phyloP scores from a whole-genome alignment of 495 filamentous ascomycete species.

The Trichoderma erinaceum region DNA sequence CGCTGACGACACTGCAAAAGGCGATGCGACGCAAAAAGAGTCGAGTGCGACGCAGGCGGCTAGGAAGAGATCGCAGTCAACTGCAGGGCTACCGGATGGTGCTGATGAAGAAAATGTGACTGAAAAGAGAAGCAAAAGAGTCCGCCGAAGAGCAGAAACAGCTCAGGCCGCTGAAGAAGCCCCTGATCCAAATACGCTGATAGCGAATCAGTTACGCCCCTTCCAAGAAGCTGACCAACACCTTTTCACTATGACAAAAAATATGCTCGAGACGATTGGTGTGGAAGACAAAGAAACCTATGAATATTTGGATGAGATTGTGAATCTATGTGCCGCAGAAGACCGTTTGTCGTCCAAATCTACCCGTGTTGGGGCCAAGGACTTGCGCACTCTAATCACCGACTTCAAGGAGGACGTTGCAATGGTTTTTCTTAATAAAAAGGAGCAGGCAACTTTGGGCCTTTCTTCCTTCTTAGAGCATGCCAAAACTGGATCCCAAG shows the following conservation, averaged over 20 bases:
- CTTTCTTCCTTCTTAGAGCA: conserved; percentile 75
- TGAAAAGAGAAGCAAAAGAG: conserved; percentile 74
- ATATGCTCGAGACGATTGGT: conserved; percentile 60
- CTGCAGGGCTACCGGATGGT: conserved; percentile 51
- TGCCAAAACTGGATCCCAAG: conserved; percentile 56
- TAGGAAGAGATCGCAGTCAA: conserved; percentile 51
- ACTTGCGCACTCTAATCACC: conserved; percentile 36
- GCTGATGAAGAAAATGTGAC: conserved; percentile 53
- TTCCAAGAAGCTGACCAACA: conserved; percentile 67
- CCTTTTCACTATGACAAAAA: conserved; percentile 63
- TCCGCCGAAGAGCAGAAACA: conserved; percentile 62
- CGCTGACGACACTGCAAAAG: conserved; percentile 11
- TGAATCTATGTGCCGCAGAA: conserved; percentile 42
- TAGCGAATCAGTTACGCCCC: conserved; percentile 62
- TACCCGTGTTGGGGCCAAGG: conserved; percentile 32
- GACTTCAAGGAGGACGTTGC: conserved; percentile 39
- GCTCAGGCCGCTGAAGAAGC: conserved; percentile 62
- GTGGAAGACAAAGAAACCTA: conserved; percentile 48
- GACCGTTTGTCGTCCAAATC: conserved; percentile 36
- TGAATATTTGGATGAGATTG: conserved; percentile 47
- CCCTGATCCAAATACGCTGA: conserved; percentile 62
- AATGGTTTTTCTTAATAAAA: conserved; percentile 37
- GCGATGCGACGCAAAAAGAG: conserved; percentile 3
- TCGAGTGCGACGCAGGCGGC: not conserved
- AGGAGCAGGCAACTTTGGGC: conserved; percentile 35